Evolutionary conservation across 2,329 filamentous ascomycete genomes (phyloP).

Genomic region (Aspergillus carbonarius): DNA sequence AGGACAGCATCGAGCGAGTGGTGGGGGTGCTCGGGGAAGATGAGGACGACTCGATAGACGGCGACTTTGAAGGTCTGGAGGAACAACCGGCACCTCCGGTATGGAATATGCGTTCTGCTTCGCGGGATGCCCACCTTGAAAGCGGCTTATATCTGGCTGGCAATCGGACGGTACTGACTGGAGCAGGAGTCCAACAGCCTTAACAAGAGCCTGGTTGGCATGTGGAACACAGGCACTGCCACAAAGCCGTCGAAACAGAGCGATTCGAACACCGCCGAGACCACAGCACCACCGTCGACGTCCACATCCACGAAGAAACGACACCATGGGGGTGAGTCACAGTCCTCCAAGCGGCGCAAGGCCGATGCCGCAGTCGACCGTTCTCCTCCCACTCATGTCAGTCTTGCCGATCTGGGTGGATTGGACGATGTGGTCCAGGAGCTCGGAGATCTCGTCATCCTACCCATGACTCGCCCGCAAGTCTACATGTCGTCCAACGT

Average conservation of each 20-base stretch:
- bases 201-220: constrained; percentile 63
- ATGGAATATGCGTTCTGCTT: constrained; percentile 14
- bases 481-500: constrained; percentile 65
- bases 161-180: constrained; percentile 16
- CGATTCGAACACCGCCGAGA: constrained; percentile 27
- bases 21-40: constrained; percentile 63
- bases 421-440: constrained; percentile 70
- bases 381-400: constrained; percentile 65
- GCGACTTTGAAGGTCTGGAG: constrained; percentile 52
- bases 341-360: constrained; percentile 63
- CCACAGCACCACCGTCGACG: constrained; percentile 28
- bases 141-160: neutral
- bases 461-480: constrained; percentile 68
- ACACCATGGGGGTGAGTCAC: constrained; percentile 64
- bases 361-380: constrained; percentile 58
- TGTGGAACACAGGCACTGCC: constrained; percentile 56
- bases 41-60: constrained; percentile 51
- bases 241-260: constrained; percentile 32
- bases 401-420: constrained; percentile 71
- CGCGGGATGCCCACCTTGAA: too few relatives aligned
- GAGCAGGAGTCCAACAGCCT: constrained; percentile 58
- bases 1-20: constrained; percentile 82
- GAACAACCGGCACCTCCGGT: constrained; percentile 34
- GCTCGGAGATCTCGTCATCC: constrained; percentile 68
- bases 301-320: constrained; percentile 53